phyloP scores from a whole-genome alignment of 2,329 filamentous ascomycete genomes.

The Lasiodiplodia hormozganensis region DNA sequence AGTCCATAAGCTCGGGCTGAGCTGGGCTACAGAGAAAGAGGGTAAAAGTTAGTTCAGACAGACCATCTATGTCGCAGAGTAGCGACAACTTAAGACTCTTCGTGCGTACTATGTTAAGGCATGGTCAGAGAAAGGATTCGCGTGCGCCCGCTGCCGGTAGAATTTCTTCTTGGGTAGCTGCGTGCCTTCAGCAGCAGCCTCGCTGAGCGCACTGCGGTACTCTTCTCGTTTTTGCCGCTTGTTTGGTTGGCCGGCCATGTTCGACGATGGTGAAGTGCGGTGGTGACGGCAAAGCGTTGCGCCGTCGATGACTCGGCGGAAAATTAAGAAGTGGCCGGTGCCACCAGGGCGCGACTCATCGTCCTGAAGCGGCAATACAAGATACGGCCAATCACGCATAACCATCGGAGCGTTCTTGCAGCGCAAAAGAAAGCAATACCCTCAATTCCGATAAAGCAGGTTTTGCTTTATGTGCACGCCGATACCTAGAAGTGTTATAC shows the following conservation, averaged over 20 bases:
- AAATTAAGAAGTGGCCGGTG: conserved; percentile 22
- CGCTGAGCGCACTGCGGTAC: conserved; percentile 47
- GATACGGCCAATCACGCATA: conserved; percentile 5
- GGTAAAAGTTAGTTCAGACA: not conserved
- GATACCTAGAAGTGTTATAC: conserved; percentile 28
- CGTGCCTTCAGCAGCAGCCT: conserved; percentile 63
- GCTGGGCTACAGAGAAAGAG: conserved; percentile 65
- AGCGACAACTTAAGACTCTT: not conserved
- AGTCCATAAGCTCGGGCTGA: conserved; percentile 86
- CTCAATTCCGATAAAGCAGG: conserved; percentile 22
- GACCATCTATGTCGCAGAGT: not conserved
- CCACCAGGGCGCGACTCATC: conserved; percentile 1
- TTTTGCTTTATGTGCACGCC: conserved; percentile 29
- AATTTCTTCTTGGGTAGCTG: conserved; percentile 91
- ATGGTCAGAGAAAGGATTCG: conserved; percentile 98
- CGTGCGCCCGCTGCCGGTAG: conserved; percentile 94
- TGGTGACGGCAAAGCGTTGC: conserved; percentile 22
- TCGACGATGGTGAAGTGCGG: conserved; percentile 14
- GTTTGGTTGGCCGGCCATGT: conserved; percentile 45
- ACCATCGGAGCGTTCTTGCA: not conserved
- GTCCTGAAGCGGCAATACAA: conserved; percentile 16
- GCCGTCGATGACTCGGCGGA: conserved; percentile 20
- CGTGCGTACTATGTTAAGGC: conserved; percentile 76
- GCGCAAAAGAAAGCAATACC: conserved; percentile 6
- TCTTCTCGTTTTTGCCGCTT: conserved; percentile 56